Conservation (phyloP, 2,329 filamentous ascomycete genomes). For the Cytospora mali region DNA sequence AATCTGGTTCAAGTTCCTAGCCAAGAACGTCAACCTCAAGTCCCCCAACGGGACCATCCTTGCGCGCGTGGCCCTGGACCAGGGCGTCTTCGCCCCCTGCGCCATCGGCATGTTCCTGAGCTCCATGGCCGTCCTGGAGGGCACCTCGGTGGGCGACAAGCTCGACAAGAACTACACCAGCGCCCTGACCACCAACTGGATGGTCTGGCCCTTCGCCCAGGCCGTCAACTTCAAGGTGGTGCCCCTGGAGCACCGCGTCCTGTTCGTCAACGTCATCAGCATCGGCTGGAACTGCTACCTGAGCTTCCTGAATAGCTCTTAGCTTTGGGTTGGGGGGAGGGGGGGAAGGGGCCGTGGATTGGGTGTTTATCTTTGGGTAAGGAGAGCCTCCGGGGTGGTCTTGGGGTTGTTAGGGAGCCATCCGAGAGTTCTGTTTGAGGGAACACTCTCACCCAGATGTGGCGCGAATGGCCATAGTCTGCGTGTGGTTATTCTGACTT, state of each 20-base stretch:
- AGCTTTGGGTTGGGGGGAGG: neutral
- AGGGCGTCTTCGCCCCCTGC: slow-evolving; percentile 79
- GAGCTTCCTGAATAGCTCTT: slow-evolving; percentile 61
- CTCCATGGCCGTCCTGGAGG: slow-evolving; percentile 83
- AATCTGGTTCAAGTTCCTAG: slow-evolving; percentile 82
- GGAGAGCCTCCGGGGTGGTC: neutral
- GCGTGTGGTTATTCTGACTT: neutral
- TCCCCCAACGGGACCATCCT: slow-evolving; percentile 70
- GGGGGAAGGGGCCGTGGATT: neutral
- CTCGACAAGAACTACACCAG: slow-evolving; percentile 69
- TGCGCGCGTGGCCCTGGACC: slow-evolving; percentile 79
- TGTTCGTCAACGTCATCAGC: slow-evolving; percentile 83
- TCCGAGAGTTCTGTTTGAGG: neutral
- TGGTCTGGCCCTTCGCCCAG: slow-evolving; percentile 87
- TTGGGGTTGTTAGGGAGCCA: neutral
- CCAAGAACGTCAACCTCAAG: slow-evolving; percentile 65
- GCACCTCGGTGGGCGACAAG: slow-evolving; percentile 63
- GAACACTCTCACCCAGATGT: neutral
- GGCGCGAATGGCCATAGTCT: neutral
- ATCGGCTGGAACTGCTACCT: slow-evolving; percentile 68
- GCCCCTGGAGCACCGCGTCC: slow-evolving; percentile 78
- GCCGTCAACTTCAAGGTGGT: slow-evolving; percentile 85
- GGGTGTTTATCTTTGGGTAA: neutral
- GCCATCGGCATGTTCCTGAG: slow-evolving; percentile 81
- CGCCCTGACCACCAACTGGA: slow-evolving; percentile 80